Evolutionary conservation across 83 land plant species (phyloP).

Genomic region (Thuja plicata): DNA sequence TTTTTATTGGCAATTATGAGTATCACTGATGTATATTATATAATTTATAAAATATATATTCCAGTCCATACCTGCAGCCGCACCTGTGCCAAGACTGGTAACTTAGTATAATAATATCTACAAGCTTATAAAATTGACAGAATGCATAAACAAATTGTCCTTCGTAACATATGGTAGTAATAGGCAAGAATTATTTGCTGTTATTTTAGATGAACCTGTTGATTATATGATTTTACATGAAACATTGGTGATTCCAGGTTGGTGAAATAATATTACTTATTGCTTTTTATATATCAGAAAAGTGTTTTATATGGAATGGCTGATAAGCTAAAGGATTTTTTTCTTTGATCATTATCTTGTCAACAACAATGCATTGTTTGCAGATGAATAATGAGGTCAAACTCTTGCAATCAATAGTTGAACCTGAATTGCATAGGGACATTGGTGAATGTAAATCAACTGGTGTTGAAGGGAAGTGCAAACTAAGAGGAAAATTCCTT

Average conservation of each 20-base stretch:
- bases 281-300: background rate
- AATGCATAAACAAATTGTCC: background rate
- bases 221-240: background rate
- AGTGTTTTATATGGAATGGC: background rate
- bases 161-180: background rate
- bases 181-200: background rate
- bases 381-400: conserved; percentile 7
- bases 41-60: too few relatives aligned
- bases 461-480: background rate
- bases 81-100: too few relatives aligned
- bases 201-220: background rate
- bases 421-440: background rate
- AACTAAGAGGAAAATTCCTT: background rate
- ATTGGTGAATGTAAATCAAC: background rate
- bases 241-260: background rate
- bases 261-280: background rate
- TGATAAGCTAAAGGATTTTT: background rate
- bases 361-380: background rate
- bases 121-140: background rate
- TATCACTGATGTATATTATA: too few relatives aligned
- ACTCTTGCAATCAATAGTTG: conserved; percentile 8
- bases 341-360: background rate
- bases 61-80: too few relatives aligned
- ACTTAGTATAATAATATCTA: background rate
- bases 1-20: too few relatives aligned